Evolutionary conservation across 306 rosid genomes (phyloP), one percentile per base, ranked within the genome.

Genomic region (Malus sylvestris): DNA sequence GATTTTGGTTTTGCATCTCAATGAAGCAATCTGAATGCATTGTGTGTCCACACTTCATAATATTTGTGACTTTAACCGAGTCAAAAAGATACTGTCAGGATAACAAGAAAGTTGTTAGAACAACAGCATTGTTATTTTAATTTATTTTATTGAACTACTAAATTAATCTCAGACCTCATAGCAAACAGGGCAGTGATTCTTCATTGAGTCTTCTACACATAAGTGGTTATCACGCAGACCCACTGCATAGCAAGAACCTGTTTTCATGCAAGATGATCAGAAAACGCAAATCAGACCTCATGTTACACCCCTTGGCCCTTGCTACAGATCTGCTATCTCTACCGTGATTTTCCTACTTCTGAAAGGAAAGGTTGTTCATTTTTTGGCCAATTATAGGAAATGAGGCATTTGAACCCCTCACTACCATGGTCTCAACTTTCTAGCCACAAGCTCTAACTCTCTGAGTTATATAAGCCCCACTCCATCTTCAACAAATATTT

Each of bases 121-220:
- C 70, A 52, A 52, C 16, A 32, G 52, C 27, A 23, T 2, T 4
- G 14, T 61, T 32, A 75, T 27, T 53, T 71, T 42, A 72, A 13
- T 29, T 32, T 38, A 49, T 18, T 27, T 61, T 27, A 19, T 27
- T 12, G 46, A 73, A 13, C 25, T 8, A 59, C 45, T 9, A n/a
- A 74, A 59, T 38, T 38, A 63, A 82, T n/a, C 29, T 25, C 55
- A 70, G 73, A 88, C 97, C 97, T 91, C 97, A 67, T 78, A 88
- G 75, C 95, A 91, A 78, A 89, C 88, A 35, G 97, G 95, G 78
- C 97, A 91, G 70, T 19, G 80, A 70, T 61, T 85, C 87, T 88
- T 89, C 95, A 89, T 88, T n/a, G 95, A 91, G 81, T 89, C 79
- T 67, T 91, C 90, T 33, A 91, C 88, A 76, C 97, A 91, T 4